phyloP scores from a whole-genome alignment of 2,329 filamentous ascomycete genomes.

The Coniella vitis region DNA sequence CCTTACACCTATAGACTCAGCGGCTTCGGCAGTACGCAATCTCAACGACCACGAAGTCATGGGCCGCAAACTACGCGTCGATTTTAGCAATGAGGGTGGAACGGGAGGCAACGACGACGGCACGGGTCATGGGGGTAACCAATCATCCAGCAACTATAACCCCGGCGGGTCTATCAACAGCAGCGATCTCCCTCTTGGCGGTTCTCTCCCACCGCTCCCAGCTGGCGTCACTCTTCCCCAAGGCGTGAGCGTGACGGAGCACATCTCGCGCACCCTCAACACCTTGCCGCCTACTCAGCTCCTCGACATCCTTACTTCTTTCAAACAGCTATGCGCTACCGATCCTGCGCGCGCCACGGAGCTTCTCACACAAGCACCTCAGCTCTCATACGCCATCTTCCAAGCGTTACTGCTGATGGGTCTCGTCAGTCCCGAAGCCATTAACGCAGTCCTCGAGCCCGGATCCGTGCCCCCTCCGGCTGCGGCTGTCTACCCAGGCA shows the following conservation, averaged over 20 bases:
- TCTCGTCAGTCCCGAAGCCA: conserved; percentile 76
- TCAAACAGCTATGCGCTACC: conserved; percentile 80
- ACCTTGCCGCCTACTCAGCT: conserved; percentile 82
- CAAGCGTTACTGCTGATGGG: conserved; percentile 90
- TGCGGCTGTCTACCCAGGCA: conserved; percentile 28
- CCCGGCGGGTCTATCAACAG: conserved; percentile 25
- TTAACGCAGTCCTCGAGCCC: conserved; percentile 72
- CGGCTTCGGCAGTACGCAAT: conserved; percentile 89
- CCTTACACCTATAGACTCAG: conserved; percentile 49
- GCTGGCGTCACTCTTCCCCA: conserved; percentile 77
- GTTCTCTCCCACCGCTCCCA: conserved; percentile 68
- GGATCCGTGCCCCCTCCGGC: conserved; percentile 31
- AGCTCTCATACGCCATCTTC: conserved; percentile 91
- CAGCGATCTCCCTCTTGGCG: conserved; percentile 22
- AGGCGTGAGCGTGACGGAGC: conserved; percentile 77
- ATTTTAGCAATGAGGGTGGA: conserved; percentile 88
- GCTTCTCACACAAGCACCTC: conserved; percentile 80
- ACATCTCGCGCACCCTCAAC: conserved; percentile 84
- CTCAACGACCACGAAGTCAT: conserved; percentile 93
- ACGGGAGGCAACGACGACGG: conserved; percentile 21
- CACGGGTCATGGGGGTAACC: conserved; percentile 10
- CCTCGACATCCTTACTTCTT: conserved; percentile 86
- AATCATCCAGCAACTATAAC: conserved; percentile 11
- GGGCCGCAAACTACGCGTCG: conserved; percentile 87
- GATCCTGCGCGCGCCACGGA: conserved; percentile 82